Evolutionary conservation across 352 stramenopile species (phyloP), one percentile per base, ranked within the genome.

Genomic region (Pythium rishiriense): DNA sequence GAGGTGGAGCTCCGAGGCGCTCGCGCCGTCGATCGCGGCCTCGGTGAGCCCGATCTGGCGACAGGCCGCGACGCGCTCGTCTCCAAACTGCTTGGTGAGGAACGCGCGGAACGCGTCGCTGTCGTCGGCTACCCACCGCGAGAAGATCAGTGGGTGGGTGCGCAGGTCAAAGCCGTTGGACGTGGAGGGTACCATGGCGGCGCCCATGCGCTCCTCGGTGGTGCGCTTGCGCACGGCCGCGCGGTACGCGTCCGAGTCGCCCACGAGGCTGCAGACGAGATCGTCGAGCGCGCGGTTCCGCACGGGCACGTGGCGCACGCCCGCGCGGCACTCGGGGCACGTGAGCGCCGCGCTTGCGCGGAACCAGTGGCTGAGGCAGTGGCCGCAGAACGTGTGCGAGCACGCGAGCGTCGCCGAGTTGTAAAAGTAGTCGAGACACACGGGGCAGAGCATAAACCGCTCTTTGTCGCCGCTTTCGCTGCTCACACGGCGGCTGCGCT

Each of bases 351-450:
- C 68, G 22, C 43, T 62, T 31, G 66, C 57, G 26, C 83, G 80
- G 68, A 95, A 91, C 87, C 87, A 95, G 48, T 77, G 83, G 54
- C 75, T 85, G 61, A 95, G 78, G 48, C 87, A 95, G 53, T 78
- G 62, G 22, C 85, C 81, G 43, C 87, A 95, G 62, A 95, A 95
- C 9, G 87, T 93, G 58, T 95, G 87, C 4, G 87, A 95, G 56
- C 87, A 95, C 12, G 85, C 68, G 43, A 95, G 68, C 45, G 87
- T 95, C 39, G 81, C 83, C 61, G 82, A 91, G 28, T 76, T 72
- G 43, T 91, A 76, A 53, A 86, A 95, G 60, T 85, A 93, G 55
- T 95, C 86, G 29, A 93, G 74, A 67, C 87, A 95, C 41, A 95
- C 84, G 0, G 87, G 71, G 42, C 87, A 95, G 54, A 88, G 72